Conservation (phyloP, 768 basidiomycete species). For the Clathrus columnatus region DNA sequence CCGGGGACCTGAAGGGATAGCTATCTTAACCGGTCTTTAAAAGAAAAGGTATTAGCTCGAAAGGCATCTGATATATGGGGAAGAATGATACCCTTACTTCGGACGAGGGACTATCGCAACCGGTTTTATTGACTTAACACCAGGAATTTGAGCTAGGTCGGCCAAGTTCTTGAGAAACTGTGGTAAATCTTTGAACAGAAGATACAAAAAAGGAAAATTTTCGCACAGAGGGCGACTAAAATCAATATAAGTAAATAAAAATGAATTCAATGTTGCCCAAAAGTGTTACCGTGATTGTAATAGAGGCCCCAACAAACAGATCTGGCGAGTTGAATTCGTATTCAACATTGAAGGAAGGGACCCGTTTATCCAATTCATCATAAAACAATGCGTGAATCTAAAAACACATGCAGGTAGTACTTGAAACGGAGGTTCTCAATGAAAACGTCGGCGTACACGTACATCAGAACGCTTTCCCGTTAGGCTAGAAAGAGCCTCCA, state of each 20-base stretch:
- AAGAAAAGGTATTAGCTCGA: not conserved
- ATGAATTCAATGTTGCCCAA: no score
- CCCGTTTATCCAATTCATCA: constrained; percentile 17
- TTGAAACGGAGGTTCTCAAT: not conserved
- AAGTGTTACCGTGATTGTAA: constrained; percentile 40
- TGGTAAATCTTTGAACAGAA: constrained; percentile 3
- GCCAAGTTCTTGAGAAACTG: constrained; percentile 36
- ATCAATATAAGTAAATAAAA: no score
- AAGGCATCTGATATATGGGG: not conserved
- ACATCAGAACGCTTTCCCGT: constrained; percentile 16
- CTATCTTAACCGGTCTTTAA: constrained; percentile 35
- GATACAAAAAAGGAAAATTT: constrained; percentile 20
- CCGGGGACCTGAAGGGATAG: constrained; percentile 32
- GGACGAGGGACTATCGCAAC: constrained; percentile 36
- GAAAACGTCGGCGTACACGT: not conserved
- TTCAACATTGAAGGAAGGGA: constrained; percentile 17
- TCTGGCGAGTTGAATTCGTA: constrained; percentile 37
- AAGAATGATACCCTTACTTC: constrained; percentile 28
- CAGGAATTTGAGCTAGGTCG: constrained; percentile 35
- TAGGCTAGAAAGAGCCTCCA: constrained; percentile 28
- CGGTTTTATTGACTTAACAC: constrained; percentile 53
- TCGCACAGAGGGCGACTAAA: no score
- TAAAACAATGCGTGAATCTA: constrained; percentile 49
- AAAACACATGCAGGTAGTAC: not conserved
- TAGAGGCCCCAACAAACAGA: constrained; percentile 50